Base-by-base conservation (phyloP, 139 green algal species). In the Chlamydomonas sp. region DNA sequence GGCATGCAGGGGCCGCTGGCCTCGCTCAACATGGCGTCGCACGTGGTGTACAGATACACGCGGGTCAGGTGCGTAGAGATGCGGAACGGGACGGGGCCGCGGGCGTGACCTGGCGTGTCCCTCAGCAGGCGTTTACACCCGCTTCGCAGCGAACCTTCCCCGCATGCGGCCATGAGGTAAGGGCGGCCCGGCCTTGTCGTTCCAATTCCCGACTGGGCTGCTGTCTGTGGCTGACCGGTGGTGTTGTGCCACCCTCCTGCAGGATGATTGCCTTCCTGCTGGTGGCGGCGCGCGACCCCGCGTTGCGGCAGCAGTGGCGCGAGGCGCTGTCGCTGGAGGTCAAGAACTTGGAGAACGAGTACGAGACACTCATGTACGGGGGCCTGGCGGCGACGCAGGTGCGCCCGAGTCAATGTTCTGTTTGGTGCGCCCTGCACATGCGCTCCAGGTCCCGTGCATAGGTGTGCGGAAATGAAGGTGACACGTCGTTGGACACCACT, bases 1-100 rank as follows among this genome's bases (percentile, higher is more conserved):
- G 85, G 85, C 69, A 78, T 90, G 85, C 78, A 90, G 71, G 85
- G 69, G 17, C 85, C 85, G 4, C 78, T 90, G 57, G 85, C 85
- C 6, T 78, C 85, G 9, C 85, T 90, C 78, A 90, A 90, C 78
- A 90, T 90, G 85, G 69, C 64, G 3, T 82, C 66, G 12, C 85
- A 90, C 85, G 85, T 90, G 61, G 80, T 90, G 78, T 90, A 90
- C 85, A 57, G 85, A 7, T 78, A 69, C 58, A 82, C 61, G 6
- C 66, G 69, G 2, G 64, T 71, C 17, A 20, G 80, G 10, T 10
- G 10, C 66, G 12, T 71, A 14, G 66, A 10, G 66, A 14, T 71
- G 66, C 66, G 12, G 66, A 18, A 10, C 10, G 66, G 10, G 66
- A 71, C 66, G 66, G 10, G 12, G 10, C 10, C 66, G 66, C 12